A percentile compares a stretch with the other conserved stretches of the same genome.
Evolutionary conservation across 129 eudicot genomes (phyloP).

Genomic region (Rutidosis leptorrhynchoides): DNA sequence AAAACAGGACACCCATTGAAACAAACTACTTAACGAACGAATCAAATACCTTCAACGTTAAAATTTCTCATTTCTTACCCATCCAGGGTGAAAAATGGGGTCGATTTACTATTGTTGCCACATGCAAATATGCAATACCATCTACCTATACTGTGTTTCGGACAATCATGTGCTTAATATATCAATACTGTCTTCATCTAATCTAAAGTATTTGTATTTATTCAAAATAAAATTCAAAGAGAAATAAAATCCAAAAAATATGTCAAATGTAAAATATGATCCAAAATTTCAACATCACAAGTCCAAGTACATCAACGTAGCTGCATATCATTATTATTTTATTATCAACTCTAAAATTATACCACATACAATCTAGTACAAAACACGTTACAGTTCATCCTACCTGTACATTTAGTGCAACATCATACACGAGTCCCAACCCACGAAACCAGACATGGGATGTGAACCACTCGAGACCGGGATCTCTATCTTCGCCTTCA

Average conservation of each 20-base stretch:
- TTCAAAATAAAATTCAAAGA: too few species aligned
- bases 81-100: too few species aligned
- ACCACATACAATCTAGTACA: background rate
- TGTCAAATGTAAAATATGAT: background rate
- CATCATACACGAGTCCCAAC: slow-evolving; percentile 11
- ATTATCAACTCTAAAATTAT: slow-evolving; percentile 6
- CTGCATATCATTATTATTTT: background rate
- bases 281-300: background rate
- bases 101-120: background rate
- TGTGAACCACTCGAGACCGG: background rate
- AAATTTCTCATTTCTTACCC: too few species aligned
- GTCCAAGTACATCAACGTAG: background rate
- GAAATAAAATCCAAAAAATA: too few species aligned
- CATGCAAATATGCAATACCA: background rate
- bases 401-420: slow-evolving; percentile 37
- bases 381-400: slow-evolving; percentile 7
- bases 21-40: too few species aligned
- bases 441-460: background rate
- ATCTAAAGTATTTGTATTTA: too few species aligned
- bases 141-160: background rate
- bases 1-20: too few species aligned
- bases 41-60: too few species aligned
- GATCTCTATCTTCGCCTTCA: slow-evolving; percentile 5
- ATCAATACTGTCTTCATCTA: too few species aligned
- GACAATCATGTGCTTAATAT: too few species aligned